phyloP scores from a whole-genome alignment of 352 stramenopile species.

The Pythium dissimile region DNA sequence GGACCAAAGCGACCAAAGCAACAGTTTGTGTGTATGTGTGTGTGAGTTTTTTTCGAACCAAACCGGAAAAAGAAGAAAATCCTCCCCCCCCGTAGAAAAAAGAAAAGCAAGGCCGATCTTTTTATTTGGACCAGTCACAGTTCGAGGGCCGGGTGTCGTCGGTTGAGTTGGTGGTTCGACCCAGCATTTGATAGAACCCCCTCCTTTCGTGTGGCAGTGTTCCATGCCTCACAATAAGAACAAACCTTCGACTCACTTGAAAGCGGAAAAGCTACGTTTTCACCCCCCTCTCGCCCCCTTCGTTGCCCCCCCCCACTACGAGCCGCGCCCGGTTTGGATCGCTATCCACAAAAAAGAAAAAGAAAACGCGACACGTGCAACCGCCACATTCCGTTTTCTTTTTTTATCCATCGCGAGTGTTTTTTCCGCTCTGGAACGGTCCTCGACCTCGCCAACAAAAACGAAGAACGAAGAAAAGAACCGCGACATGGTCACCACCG shows the following conservation, averaged over 20 bases:
- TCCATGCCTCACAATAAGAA: neutral
- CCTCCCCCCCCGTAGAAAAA: neutral
- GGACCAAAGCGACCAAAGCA: too few relatives aligned
- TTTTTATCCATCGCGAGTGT: too few relatives aligned
- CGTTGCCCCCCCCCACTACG: neutral
- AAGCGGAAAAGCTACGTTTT: neutral
- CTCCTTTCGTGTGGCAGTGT: neutral
- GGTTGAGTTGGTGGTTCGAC: neutral
- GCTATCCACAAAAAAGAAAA: neutral
- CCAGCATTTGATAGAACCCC: neutral
- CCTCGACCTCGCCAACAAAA: too few relatives aligned
- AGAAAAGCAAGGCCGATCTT: neutral
- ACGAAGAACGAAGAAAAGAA: too few relatives aligned
- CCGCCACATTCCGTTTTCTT: neutral
- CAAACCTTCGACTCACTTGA: neutral
- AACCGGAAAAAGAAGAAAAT: neutral
- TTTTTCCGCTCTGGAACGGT: too few relatives aligned
- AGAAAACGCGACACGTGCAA: neutral
- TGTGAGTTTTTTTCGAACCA: neutral
- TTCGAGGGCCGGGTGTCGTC: neutral
- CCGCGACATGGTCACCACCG: too few relatives aligned
- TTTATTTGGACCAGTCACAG: neutral
- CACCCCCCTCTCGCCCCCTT: neutral
- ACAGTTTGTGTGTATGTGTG: too few relatives aligned
- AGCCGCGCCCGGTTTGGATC: neutral